phyloP scores from a whole-genome alignment of 305 asterid species.

The Rubia tinctorum region DNA sequence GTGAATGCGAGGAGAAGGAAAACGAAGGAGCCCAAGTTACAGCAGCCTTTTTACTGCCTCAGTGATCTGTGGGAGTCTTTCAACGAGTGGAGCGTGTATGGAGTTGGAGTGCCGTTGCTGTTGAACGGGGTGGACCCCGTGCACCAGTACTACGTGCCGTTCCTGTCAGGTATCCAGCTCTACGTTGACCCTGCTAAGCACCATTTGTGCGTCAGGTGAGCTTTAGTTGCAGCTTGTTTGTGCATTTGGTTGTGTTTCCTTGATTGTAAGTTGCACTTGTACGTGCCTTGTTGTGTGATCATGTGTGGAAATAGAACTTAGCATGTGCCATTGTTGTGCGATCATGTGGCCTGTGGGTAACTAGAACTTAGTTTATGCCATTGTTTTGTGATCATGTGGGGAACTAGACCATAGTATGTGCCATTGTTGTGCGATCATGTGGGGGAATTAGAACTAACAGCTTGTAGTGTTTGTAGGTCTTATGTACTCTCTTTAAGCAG shows the following conservation, averaged over 20 bases:
- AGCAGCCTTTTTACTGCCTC: slow-evolving; percentile 24
- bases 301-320: too few relatives aligned
- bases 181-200: slow-evolving; percentile 33
- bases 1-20: slow-evolving; percentile 33
- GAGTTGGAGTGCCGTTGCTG: slow-evolving; percentile 40
- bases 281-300: too few relatives aligned
- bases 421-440: too few relatives aligned
- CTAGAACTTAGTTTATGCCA: too few relatives aligned
- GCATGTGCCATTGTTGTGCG: too few relatives aligned
- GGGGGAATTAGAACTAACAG: too few relatives aligned
- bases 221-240: slow-evolving; percentile 12
- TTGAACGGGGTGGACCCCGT: slow-evolving; percentile 29
- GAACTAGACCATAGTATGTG: too few relatives aligned
- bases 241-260: slow-evolving; percentile 6
- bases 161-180: slow-evolving; percentile 42
- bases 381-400: too few relatives aligned
- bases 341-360: too few relatives aligned
- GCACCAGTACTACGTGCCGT: slow-evolving; percentile 39
- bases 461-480: too few relatives aligned
- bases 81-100: slow-evolving; percentile 36
- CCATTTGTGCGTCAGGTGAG: slow-evolving; percentile 28
- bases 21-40: slow-evolving; percentile 31
- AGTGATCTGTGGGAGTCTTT: slow-evolving; percentile 40
- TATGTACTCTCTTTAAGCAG: too few relatives aligned
- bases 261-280: not conserved